Evolutionary conservation across 495 filamentous ascomycete genomes (phyloP), one percentile per base, ranked within the genome.

Genomic region (Parmelia sp.): DNA sequence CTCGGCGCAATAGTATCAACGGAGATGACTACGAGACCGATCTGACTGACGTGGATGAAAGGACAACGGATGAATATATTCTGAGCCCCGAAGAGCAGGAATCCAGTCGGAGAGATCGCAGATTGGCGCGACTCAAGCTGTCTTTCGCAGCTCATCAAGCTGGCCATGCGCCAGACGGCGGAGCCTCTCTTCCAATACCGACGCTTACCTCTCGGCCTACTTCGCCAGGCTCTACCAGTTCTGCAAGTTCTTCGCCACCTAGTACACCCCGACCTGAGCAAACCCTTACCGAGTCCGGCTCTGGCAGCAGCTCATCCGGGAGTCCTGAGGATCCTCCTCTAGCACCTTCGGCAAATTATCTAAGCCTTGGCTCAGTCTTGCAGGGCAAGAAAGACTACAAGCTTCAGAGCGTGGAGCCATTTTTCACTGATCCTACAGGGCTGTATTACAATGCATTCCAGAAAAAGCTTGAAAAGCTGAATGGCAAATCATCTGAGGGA

Each of bases 391-490:
- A 77, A 40, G 78, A 85, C 66, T 83, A 82, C 68, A 76, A 80
- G 68, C 78, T 88, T 31, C 85, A 88, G 65, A 82, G 86, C 64
- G 82, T 87, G 23, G 82, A 86, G 64, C 85, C 84, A 33, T 85
- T 82, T 75, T 89, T 89, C 74, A 87, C 82, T n/a, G 86, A 89
- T 70, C 77, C 80, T 8, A 82, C 77, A 31, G 83, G 83, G 19
- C 68, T 80, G 33, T 88, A 83, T 72, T 82, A 82, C 29, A 72
- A 77, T 31, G 74, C 74, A 45, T 89, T 87, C 63, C 78, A 83
- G 57, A 73, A 77, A 70, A 77, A 81, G 66, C 77, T 84, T 6
- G 77, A 82, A 1, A 65, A 71, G 23, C 74, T 88, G 17, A 81
- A 79, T 31, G 78, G 76, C 49, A 80, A 79, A 58, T 84, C 77